phyloP scores from a whole-genome alignment of 2,329 filamentous ascomycete species.

The Cercospora zeina region DNA sequence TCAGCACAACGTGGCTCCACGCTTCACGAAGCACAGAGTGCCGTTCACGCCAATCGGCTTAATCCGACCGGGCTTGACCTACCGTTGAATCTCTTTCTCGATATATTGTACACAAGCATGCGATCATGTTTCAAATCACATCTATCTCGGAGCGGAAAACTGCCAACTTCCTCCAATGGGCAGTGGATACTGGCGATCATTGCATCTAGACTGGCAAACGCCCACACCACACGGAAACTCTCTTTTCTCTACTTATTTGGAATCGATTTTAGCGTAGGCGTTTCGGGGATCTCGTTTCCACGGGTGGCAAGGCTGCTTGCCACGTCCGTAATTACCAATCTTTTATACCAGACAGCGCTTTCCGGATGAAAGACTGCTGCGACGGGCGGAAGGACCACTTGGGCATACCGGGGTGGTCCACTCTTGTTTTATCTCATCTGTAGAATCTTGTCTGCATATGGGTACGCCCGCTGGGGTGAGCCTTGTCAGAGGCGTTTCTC shows the following conservation, averaged over 20 bases:
- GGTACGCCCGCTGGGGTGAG: not conserved
- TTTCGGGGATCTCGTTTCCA: not conserved
- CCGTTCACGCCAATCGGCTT: not conserved
- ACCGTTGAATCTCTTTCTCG: not conserved
- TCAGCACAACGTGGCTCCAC: not conserved
- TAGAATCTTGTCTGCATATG: not conserved
- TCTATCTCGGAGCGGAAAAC: slow-evolving; percentile 49
- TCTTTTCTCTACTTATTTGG: not conserved
- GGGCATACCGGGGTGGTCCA: not conserved
- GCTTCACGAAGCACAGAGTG: not conserved
- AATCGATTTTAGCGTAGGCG: slow-evolving; percentile 1
- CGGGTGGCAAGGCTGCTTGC: not conserved
- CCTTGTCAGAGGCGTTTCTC: not conserved
- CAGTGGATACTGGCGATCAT: slow-evolving; percentile 2
- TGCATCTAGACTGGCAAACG: not conserved
- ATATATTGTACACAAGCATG: not conserved
- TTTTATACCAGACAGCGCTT: not conserved
- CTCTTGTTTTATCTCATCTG: not conserved
- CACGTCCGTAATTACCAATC: not conserved
- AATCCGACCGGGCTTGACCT: not conserved
- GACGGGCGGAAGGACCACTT: not conserved
- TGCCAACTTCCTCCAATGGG: not conserved
- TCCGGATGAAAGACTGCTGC: not conserved
- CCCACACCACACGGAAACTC: not conserved
- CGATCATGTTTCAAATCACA: not conserved